Percentiles rank a stretch among this genome's conserved stretches.
Evolutionary conservation across 805 yeast genomes (phyloP).

Genomic region (Kodamaea sagamina): DNA sequence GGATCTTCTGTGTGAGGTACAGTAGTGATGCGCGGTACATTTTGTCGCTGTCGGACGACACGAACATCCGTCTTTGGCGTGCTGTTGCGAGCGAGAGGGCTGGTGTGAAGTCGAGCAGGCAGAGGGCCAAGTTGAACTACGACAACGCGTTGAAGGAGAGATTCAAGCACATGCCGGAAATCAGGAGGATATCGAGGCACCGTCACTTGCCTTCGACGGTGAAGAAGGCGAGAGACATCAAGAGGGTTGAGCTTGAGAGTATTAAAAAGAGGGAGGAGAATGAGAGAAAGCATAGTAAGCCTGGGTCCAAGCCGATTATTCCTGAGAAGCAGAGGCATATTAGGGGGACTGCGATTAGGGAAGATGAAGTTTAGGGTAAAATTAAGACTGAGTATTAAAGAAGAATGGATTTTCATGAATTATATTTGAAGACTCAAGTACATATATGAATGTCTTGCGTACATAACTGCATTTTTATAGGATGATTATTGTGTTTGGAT

Average conservation of each 20-base stretch:
- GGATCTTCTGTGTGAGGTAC: constrained; percentile 78
- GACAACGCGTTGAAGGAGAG: constrained; percentile 90
- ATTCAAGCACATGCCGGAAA: constrained; percentile 95
- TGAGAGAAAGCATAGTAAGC: constrained; percentile 74
- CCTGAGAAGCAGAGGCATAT: constrained; percentile 87
- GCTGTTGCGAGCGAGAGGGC: constrained; percentile 82
- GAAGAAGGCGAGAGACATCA: constrained; percentile 87
- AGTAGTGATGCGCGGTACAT: constrained; percentile 89
- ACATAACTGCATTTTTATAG: no score
- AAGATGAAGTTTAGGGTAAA: constrained; percentile 19
- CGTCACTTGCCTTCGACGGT: constrained; percentile 87
- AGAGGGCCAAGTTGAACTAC: constrained; percentile 83
- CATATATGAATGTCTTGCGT: no score
- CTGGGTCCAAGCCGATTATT: constrained; percentile 52
- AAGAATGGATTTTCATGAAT: no score
- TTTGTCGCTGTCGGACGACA: constrained; percentile 92
- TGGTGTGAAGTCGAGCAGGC: constrained; percentile 74
- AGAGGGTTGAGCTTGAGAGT: constrained; percentile 69
- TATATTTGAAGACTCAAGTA: not conserved
- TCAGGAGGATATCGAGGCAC: constrained; percentile 84
- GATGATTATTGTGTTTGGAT: no score
- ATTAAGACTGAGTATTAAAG: not conserved
- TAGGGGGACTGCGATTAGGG: constrained; percentile 73
- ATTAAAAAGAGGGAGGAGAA: constrained; percentile 82
- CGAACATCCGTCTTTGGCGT: constrained; percentile 94